Evolutionary conservation across 2,329 filamentous ascomycete species (phyloP).

Genomic region (Fusarium stilboides): DNA sequence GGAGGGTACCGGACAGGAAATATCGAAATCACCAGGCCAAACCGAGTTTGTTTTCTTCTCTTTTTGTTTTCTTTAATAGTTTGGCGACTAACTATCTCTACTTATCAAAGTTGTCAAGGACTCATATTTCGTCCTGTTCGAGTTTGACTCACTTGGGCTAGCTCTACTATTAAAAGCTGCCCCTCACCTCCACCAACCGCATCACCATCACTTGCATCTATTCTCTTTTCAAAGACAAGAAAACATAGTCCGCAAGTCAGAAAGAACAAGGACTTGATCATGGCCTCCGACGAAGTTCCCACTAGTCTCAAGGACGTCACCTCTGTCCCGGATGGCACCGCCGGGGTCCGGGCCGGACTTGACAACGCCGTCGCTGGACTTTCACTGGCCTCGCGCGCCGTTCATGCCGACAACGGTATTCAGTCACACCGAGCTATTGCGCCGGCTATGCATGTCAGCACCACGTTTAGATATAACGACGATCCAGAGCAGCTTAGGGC

Average conservation of each 20-base stretch:
- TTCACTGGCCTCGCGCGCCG: slow-evolving; percentile 77
- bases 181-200: slow-evolving; percentile 30
- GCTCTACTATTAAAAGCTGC: slow-evolving; percentile 12
- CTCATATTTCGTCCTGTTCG: neutral
- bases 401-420: slow-evolving; percentile 86
- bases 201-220: slow-evolving; percentile 5
- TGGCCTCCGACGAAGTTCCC: slow-evolving; percentile 45
- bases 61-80: neutral
- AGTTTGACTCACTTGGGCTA: slow-evolving; percentile 1
- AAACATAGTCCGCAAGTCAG: neutral
- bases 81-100: neutral
- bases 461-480: slow-evolving; percentile 86
- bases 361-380: slow-evolving; percentile 45
- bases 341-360: slow-evolving; percentile 19
- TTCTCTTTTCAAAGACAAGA: neutral
- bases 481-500: slow-evolving; percentile 76
- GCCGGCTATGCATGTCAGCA: slow-evolving; percentile 90
- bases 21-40: slow-evolving; percentile 6
- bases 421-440: slow-evolving; percentile 85
- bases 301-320: slow-evolving; percentile 13
- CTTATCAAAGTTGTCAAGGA: slow-evolving; percentile 7
- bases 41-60: neutral
- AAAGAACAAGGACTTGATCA: slow-evolving; percentile 11
- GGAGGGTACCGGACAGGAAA: slow-evolving; percentile 22
- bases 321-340: slow-evolving; percentile 25